Conservation (phyloP, 2,329 filamentous ascomycete genomes). For the Hymenoscyphus linearis region DNA sequence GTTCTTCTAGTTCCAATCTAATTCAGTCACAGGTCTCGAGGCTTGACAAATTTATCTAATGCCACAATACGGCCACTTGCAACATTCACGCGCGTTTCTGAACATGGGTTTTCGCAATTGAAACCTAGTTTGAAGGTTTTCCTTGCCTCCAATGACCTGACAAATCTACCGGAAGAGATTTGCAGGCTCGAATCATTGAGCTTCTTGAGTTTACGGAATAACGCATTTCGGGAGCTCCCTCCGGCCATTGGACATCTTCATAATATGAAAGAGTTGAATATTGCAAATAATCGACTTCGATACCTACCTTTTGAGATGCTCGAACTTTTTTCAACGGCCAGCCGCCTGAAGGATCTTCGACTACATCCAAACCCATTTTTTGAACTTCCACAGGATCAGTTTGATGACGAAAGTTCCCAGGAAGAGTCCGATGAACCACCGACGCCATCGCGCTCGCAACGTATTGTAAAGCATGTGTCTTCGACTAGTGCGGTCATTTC, state of each 20-base stretch:
- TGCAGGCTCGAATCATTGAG: constrained; percentile 58
- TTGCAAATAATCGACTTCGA: constrained; percentile 58
- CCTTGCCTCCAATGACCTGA: constrained; percentile 54
- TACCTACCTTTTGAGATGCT: constrained; percentile 60
- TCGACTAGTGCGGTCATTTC: constrained; percentile 3
- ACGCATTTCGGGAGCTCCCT: constrained; percentile 56
- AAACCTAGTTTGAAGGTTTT: constrained; percentile 57
- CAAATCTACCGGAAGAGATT: constrained; percentile 51
- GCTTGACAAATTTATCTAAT: constrained; percentile 49
- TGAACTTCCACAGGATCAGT: constrained; percentile 29
- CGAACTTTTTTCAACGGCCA: constrained; percentile 42
- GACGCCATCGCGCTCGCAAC: constrained; percentile 8
- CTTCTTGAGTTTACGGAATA: constrained; percentile 61
- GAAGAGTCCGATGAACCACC: constrained; percentile 12
- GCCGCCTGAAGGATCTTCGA: constrained; percentile 46
- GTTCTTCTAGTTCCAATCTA: constrained; percentile 7
- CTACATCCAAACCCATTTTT: constrained; percentile 61
- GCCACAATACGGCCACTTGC: constrained; percentile 52
- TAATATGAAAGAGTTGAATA: constrained; percentile 57
- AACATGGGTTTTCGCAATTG: constrained; percentile 45
- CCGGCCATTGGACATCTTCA: constrained; percentile 51
- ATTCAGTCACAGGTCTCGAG: constrained; percentile 19
- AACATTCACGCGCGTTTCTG: constrained; percentile 45
- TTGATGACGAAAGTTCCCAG: constrained; percentile 7
- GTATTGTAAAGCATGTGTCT: neutral